Evolutionary conservation across 2,329 filamentous ascomycete genomes (phyloP), one percentile per base, ranked within the genome.

Genomic region (Scleromitrula shiraiana): DNA sequence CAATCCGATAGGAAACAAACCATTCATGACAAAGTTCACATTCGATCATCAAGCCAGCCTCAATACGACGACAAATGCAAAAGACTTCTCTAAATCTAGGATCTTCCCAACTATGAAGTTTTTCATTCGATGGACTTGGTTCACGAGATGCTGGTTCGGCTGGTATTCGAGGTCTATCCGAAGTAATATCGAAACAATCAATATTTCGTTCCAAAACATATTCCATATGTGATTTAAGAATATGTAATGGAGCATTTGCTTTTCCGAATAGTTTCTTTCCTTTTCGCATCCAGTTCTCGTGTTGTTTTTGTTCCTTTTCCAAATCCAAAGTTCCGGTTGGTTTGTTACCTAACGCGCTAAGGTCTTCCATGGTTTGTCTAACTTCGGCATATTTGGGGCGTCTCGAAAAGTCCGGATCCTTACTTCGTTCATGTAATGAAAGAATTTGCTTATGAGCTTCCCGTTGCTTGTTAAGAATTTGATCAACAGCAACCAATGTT

Each of bases 1-100:
- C 7, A 20, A 35, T 41, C 5, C 3, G 27, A 5, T 19, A 17
- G 17, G 32, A 23, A 17, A 72, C 82, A 72, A 66, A 90, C 93
- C 93, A 98, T 70, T 98, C 93, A 62, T 96, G 91, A 67, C 93
- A 98, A 32, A 96, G 75, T 65, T 97, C 93, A 65, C 93, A 98
- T 68, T 98, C 93, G 59, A 98, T 97, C 93, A 98, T 98, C 85
- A 97, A 94, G 43, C 93, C 93, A 30, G 91, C 89, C 67, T 98
- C 93, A 6, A 88, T 80, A 54, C 83, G 88, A 51, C 93, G 82
- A 68, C 93, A 98, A 57, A 98, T 95, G 67, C 93, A 98, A 65
- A 97, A 98, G 0, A 97, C 91, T 63, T 97, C 90, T 29, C 78
- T 68, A 48, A 75, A 75, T 26, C 70, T 81, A 63, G 72, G 77